phyloP scores from a whole-genome alignment of 768 basidiomycete genomes.

The Boletus rufocinnamomeus region DNA sequence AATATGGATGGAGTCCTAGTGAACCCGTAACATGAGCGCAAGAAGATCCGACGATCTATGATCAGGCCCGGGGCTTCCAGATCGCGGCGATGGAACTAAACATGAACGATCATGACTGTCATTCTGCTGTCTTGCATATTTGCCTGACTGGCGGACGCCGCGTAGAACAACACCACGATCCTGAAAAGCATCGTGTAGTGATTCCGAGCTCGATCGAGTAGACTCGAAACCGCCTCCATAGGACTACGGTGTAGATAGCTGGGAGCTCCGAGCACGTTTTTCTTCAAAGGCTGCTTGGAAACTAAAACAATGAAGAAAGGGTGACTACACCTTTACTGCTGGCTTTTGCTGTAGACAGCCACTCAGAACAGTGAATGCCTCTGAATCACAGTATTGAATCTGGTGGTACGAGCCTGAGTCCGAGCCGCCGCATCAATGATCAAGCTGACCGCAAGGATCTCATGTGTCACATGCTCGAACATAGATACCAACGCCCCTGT shows the following conservation, averaged over 20 bases:
- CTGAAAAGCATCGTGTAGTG: neutral
- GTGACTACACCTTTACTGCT: neutral
- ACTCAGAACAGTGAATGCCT: neutral
- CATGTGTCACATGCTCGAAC: neutral
- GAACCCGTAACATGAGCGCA: neutral
- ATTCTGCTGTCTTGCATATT: neutral
- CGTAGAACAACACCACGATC: neutral
- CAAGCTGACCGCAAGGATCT: neutral
- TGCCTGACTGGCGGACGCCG: neutral
- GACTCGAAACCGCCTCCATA: neutral
- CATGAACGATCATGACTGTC: neutral
- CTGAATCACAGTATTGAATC: neutral
- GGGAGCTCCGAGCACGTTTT: neutral
- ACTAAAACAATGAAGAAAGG: no score
- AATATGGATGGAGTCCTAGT: neutral
- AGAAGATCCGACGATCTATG: neutral
- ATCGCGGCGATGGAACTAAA: neutral
- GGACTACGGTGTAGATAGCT: neutral
- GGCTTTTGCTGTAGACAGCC: neutral
- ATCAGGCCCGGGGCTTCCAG: neutral
- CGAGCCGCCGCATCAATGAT: neutral
- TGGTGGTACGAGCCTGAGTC: neutral
- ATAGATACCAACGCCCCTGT: neutral
- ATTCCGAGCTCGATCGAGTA: neutral
- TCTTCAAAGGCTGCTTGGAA: neutral